Percentiles rank a stretch among this genome's conserved stretches.
Conservation (phyloP, 177 flowering plant genomes). For the Vitis hybrid region DNA sequence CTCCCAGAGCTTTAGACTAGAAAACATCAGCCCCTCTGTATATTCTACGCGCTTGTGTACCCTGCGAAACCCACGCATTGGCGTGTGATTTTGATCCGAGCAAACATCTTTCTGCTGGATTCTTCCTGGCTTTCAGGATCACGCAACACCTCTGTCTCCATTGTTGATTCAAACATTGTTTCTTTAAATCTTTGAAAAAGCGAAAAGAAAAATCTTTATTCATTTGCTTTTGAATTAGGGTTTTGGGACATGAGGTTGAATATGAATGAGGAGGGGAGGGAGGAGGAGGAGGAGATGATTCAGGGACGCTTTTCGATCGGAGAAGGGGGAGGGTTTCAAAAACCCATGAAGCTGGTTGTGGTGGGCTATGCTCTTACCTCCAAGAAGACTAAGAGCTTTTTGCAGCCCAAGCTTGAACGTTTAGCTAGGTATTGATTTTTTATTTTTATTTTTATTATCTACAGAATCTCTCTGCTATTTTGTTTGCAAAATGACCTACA, state of each 20-base stretch:
- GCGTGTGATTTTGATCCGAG: too few species aligned
- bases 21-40: too few species aligned
- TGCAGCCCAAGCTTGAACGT: conserved; percentile 81
- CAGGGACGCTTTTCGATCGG: conserved; percentile 13
- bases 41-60: too few species aligned
- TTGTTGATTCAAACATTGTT: not conserved
- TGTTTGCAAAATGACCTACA: not conserved
- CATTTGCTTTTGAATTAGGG: not conserved
- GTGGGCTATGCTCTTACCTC: conserved; percentile 93
- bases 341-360: conserved; percentile 46
- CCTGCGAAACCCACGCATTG: too few species aligned
- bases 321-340: conserved; percentile 13
- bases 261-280: conserved; percentile 19
- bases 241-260: conserved; percentile 23
- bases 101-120: too few species aligned
- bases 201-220: too few species aligned
- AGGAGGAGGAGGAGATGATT: conserved; percentile 4
- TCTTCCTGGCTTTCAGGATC: too few species aligned
- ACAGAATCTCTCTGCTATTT: not conserved
- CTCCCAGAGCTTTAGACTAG: too few species aligned
- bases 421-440: conserved; percentile 64
- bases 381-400: conserved; percentile 86
- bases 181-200: not conserved
- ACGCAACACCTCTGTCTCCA: too few species aligned
- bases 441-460: not conserved